Evolutionary conservation across 2,329 filamentous ascomycete species (phyloP).

Genomic region (Beauveria medogensis): DNA sequence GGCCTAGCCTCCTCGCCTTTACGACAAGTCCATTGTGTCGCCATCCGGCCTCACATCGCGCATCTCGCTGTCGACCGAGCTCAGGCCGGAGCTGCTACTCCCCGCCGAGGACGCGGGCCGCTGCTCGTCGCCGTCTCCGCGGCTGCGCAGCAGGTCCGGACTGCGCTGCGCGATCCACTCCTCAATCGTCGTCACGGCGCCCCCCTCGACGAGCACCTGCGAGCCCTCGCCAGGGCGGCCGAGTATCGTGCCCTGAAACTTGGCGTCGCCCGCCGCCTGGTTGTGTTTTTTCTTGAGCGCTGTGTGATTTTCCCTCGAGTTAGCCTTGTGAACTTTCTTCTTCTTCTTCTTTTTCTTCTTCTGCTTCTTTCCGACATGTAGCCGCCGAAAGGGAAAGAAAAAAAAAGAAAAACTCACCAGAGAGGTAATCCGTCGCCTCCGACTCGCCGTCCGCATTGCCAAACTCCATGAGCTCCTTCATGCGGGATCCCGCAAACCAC

Average conservation of each 20-base stretch:
- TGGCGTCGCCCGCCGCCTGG: slow-evolving; percentile 78
- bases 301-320: slow-evolving; percentile 22
- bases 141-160: slow-evolving; percentile 1
- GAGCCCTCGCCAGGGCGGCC: slow-evolving; percentile 65
- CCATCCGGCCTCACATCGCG: background rate
- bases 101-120: slow-evolving; percentile 31
- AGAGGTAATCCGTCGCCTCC: slow-evolving; percentile 62
- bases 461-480: slow-evolving; percentile 73
- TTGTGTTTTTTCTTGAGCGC: slow-evolving; percentile 87
- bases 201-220: slow-evolving; percentile 71
- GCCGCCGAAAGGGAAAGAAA: background rate
- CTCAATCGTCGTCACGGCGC: slow-evolving; percentile 31
- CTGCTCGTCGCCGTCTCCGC: background rate
- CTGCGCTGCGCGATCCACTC: slow-evolving; percentile 29
- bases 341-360: no score
- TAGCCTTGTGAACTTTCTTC: background rate
- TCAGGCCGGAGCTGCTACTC: slow-evolving; percentile 40
- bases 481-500: slow-evolving; percentile 68
- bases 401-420: slow-evolving; percentile 36
- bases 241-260: slow-evolving; percentile 77
- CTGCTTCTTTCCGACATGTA: background rate
- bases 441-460: slow-evolving; percentile 62
- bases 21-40: slow-evolving; percentile 8
- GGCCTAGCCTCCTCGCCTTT: background rate
- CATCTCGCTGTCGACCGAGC: slow-evolving; percentile 37